Evolutionary conservation across 108 stramenopile species (phyloP).

Genomic region (Skeletonema menzelii): DNA sequence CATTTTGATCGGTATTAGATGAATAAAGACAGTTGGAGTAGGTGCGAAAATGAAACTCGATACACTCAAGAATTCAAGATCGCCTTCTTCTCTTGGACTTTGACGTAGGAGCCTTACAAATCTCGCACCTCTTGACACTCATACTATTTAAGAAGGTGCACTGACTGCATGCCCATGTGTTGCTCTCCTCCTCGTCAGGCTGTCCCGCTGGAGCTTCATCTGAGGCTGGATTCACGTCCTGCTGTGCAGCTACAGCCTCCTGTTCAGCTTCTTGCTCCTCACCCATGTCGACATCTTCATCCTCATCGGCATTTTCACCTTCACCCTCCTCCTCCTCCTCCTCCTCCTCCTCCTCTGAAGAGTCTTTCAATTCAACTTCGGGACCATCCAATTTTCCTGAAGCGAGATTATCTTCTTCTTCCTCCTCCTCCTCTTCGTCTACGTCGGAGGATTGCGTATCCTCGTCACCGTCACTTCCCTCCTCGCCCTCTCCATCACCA

Average conservation of each 20-base stretch:
- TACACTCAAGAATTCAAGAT: conserved; percentile 1
- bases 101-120: conserved; percentile 8
- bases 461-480: conserved; percentile 1
- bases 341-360: conserved; percentile 7
- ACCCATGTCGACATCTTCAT: conserved; percentile 13
- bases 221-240: conserved; percentile 7
- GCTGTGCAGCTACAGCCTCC: conserved; percentile 6
- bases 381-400: background rate
- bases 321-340: conserved; percentile 9
- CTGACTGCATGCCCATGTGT: conserved; percentile 46
- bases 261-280: no score
- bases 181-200: background rate
- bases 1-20: background rate
- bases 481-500: conserved; percentile 12
- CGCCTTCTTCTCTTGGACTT: conserved; percentile 15
- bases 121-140: conserved; percentile 51
- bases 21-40: no score
- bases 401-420: conserved; percentile 13
- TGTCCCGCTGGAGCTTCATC: background rate
- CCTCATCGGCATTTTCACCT: background rate
- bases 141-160: conserved; percentile 61
- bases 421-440: conserved; percentile 3
- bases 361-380: conserved; percentile 30
- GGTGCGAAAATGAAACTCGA: background rate
- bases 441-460: conserved; percentile 10